Evolutionary conservation across 352 stramenopile species (phyloP).

Genomic region (Pythium plurisporium): DNA sequence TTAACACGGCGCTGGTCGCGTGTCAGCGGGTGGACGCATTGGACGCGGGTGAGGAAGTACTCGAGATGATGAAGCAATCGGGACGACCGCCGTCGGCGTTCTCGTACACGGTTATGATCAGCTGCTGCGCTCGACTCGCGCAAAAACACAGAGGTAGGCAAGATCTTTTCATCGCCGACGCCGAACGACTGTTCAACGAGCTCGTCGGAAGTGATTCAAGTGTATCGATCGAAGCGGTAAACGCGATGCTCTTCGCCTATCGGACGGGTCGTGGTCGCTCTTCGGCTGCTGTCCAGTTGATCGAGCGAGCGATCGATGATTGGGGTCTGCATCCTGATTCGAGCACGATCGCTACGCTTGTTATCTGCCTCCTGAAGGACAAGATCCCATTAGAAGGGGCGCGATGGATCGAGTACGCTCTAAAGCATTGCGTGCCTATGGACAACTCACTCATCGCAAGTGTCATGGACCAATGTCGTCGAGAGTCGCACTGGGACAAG

Average conservation of each 20-base stretch:
- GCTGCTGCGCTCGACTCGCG: slow-evolving; percentile 44
- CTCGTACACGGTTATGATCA: slow-evolving; percentile 60
- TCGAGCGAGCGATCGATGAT: slow-evolving; percentile 20
- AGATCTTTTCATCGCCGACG: slow-evolving; percentile 28
- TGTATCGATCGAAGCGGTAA: slow-evolving; percentile 35
- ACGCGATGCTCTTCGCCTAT: slow-evolving; percentile 66
- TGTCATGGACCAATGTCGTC: slow-evolving; percentile 48
- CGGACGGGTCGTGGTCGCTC: slow-evolving; percentile 30
- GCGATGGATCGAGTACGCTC: slow-evolving; percentile 17
- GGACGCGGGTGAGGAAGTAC: slow-evolving; percentile 28
- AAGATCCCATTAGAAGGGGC: slow-evolving; percentile 9
- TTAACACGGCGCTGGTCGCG: slow-evolving; percentile 66
- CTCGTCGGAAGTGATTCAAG: slow-evolving; percentile 22
- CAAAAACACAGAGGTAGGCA: slow-evolving; percentile 18
- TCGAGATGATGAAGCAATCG: slow-evolving; percentile 39
- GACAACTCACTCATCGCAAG: slow-evolving; percentile 20
- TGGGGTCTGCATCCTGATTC: slow-evolving; percentile 35
- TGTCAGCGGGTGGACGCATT: slow-evolving; percentile 49
- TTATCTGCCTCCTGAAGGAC: slow-evolving; percentile 42
- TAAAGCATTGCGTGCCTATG: slow-evolving; percentile 7
- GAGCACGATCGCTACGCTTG: slow-evolving; percentile 41
- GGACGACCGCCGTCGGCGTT: slow-evolving; percentile 29
- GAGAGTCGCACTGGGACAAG: slow-evolving; percentile 35
- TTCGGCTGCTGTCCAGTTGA: slow-evolving; percentile 29
- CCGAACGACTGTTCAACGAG: slow-evolving; percentile 41